Evolutionary conservation across 768 basidiomycete species (phyloP).

Genomic region (Lyophyllum decastes): DNA sequence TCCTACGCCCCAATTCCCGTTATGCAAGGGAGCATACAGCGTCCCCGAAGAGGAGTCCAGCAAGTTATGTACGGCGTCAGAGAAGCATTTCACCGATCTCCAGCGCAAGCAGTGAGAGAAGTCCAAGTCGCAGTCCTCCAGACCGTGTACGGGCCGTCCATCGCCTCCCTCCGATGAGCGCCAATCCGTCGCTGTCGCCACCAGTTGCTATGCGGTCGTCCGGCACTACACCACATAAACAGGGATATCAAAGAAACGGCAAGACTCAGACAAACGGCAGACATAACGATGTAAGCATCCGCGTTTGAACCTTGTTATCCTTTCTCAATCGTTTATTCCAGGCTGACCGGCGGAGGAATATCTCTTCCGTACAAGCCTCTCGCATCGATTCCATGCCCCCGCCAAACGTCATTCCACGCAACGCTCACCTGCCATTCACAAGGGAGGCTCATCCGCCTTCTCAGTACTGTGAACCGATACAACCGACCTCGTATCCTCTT

Average conservation of each 20-base stretch:
- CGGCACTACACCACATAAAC: conserved; percentile 16
- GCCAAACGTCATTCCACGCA: conserved; percentile 24
- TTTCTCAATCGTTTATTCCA: not conserved
- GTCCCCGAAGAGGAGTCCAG: conserved; percentile 42
- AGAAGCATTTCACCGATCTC: conserved; percentile 58
- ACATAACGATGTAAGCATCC: conserved; percentile 27
- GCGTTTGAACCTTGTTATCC: not conserved
- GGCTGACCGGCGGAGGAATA: conserved; percentile 17
- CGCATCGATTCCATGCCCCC: conserved; percentile 30
- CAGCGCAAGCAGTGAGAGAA: conserved; percentile 57
- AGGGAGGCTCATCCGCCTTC: conserved; percentile 2
- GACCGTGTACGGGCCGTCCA: conserved; percentile 58
- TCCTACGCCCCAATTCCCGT: conserved; percentile 20
- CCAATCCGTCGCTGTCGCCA: conserved; percentile 37
- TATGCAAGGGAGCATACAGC: conserved; percentile 25
- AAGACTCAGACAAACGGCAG: conserved; percentile 38
- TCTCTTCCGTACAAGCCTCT: conserved; percentile 10
- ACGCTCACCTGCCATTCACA: conserved; percentile 14
- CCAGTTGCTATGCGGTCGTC: conserved; percentile 6
- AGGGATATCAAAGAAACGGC: conserved; percentile 35
- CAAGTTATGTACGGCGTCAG: conserved; percentile 35
- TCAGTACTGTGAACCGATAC: not conserved
- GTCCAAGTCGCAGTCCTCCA: conserved; percentile 49
- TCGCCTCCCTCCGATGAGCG: conserved; percentile 50
- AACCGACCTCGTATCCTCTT: conserved; percentile 1